These are phyloP conservation scores for Pistacia atlantica DNA, from an alignment of 345 rosid species.

Conservation along the genomic window DNA sequence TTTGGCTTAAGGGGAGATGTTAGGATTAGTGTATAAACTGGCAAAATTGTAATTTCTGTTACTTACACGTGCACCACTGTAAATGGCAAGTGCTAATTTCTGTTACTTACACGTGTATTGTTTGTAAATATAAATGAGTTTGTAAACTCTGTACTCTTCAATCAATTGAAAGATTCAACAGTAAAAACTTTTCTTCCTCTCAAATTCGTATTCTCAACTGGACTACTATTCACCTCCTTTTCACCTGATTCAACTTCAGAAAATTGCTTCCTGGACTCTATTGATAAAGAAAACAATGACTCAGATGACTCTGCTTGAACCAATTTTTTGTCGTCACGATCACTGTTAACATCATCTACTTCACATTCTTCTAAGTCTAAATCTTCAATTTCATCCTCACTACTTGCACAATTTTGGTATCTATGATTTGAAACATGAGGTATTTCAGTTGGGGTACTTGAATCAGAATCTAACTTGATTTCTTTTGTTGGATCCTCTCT, in stretches of 20 bases:
- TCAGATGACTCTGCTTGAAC: conserved; percentile 58
- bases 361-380: conserved; percentile 15
- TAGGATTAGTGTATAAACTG: too few species aligned
- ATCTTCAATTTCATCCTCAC: conserved; percentile 30
- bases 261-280: conserved; percentile 50
- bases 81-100: too few species aligned
- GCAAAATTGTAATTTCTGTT: too few species aligned
- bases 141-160: too few species aligned
- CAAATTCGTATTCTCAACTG: too few species aligned
- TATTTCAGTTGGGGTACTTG: conserved; percentile 3
- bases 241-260: conserved; percentile 30
- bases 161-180: too few species aligned
- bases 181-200: too few species aligned
- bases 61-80: too few species aligned
- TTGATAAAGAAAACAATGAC: conserved; percentile 63
- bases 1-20: too few species aligned
- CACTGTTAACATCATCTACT: conserved; percentile 12
- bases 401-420: conserved; percentile 28
- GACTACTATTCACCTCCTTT: conserved; percentile 51
- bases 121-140: too few species aligned
- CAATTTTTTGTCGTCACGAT: conserved; percentile 9
- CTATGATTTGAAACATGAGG: conserved; percentile 29
- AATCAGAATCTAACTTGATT: conserved; percentile 19
- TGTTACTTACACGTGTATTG: too few species aligned
- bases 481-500: conserved; percentile 21